Evolutionary conservation across 2,329 filamentous ascomycete species (phyloP), one percentile per base, ranked within the genome.

Genomic region (Ophiocordyceps robertsii): DNA sequence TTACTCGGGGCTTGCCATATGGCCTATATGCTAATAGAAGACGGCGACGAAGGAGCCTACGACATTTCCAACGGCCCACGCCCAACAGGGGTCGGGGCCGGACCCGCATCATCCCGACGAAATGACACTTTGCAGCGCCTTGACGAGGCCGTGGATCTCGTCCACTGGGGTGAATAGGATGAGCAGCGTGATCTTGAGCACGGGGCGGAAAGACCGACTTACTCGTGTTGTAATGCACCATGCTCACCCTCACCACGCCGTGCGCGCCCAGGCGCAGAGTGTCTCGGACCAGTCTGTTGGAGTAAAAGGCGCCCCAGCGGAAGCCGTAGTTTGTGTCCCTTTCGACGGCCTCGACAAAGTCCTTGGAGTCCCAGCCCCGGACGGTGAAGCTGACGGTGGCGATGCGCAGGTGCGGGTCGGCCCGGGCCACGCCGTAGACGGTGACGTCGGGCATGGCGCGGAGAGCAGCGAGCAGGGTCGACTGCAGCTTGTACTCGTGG

Each of bases 171-270:
- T 7, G 11, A 29, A 6, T 9, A 11, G 14, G 19, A n/a, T 33
- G 17, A 40, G 38, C 38, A 16, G 3, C 11, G 14, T 27, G 14
- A 2, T 10, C 12, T 12, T 6, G 16, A 17, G 17, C 8, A 1
- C 10, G 27, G 6, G 12, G 19, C 1, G 11, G 13, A 16, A 29
- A n/a, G 4, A 24, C 29, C n/a, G 19, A 68, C 72, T 66, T 53
- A 77, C 73, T 54, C 3, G 78, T 83, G 51, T 86, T 86, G 54
- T 86, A 86, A 58, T 85, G 81, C 43, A 82, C 70, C 66, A 84
- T 68, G 51, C 78, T 83, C n/a, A 84, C 76, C 47, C 82, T 68
- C 5, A 82, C 69, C 9, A 85, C 73, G 0, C 80, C 82, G 49
- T 83, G 55, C 2, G 43, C 70, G 9, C 65, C 69, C 40, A 83